Base-by-base conservation (phyloP, 2,329 filamentous ascomycete genomes). In the Beauveria scarabaeidicola region DNA sequence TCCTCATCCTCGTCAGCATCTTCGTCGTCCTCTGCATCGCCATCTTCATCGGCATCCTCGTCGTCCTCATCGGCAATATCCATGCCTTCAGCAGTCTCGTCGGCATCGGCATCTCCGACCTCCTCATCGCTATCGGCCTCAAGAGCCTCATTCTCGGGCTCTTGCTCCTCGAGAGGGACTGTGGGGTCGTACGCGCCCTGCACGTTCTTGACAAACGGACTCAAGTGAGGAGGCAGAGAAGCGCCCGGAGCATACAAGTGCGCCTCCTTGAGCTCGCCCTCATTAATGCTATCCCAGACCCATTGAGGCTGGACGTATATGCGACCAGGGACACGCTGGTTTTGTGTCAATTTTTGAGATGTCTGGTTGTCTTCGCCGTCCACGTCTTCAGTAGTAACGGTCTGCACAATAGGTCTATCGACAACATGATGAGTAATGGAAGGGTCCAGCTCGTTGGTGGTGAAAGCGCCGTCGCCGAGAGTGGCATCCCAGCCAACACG, bases 281-380 rank as follows among this genome's bases (percentile, higher is more conserved):
- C 90, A 72, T 99, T 99, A 72, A 96, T 78, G 68, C 90, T 93
- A 70, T 99, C 94, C 94, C 94, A 99, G 4, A 99, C 86, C 93
- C 95, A 99, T 72, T 99, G 94, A 21, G 94, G 94, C 77, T 99
- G 94, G 59, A 99, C 77, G 67, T 99, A 99, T 64, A 86, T 91
- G 65, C 94, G 83, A 40, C 93, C 93, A n/a, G 93, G 91, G 63
- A 97, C 88, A 62, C 91, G 85, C 64, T 85, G 85, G 68, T 90
- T 88, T 61, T 73, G 73, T 27, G 72, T 78, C 59, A 85, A 75
- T 71, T 80, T 83, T 71, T 81, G 82, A 52, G 76, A 77, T 63
- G 78, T 88, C 75, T 83, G 84, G 73, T 81, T 86, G 66, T 87
- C 84, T 64, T 82, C 81, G 29, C 66, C 77, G 48, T 76, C 77